Conservation (phyloP, 805 yeast genomes). For the Sugiyamaella qingdaonensis region DNA sequence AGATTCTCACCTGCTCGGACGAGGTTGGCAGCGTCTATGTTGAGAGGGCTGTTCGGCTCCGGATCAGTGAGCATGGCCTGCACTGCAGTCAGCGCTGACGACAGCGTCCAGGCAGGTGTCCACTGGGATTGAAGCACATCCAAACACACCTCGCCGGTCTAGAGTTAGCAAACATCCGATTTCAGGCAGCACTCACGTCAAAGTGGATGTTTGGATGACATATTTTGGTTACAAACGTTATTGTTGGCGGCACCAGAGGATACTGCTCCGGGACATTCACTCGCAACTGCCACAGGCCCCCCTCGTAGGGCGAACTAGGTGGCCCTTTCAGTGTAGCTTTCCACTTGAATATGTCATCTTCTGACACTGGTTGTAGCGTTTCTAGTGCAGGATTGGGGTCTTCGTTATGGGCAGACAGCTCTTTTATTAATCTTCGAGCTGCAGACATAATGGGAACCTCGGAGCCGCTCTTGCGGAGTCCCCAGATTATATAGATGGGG, state of each 20-base stretch:
- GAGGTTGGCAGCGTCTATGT: slow-evolving; percentile 38
- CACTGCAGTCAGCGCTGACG: slow-evolving; percentile 35
- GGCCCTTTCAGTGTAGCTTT: slow-evolving; percentile 33
- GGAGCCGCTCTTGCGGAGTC: neutral
- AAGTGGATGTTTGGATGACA: slow-evolving; percentile 38
- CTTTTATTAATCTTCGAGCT: slow-evolving; percentile 29
- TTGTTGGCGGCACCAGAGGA: slow-evolving; percentile 48
- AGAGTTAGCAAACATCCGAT: slow-evolving; percentile 34
- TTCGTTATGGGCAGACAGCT: slow-evolving; percentile 23
- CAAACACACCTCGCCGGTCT: slow-evolving; percentile 37
- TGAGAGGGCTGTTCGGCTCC: slow-evolving; percentile 37
- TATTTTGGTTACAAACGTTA: slow-evolving; percentile 36
- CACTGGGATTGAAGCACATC: slow-evolving; percentile 36
- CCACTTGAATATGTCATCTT: slow-evolving; percentile 28
- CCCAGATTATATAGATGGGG: neutral
- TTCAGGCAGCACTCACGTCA: slow-evolving; percentile 25
- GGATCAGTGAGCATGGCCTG: slow-evolving; percentile 36
- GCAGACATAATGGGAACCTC: slow-evolving; percentile 10
- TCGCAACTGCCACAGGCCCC: slow-evolving; percentile 45
- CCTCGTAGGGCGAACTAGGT: slow-evolving; percentile 40
- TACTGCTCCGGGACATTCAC: slow-evolving; percentile 41
- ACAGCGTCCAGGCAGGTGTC: slow-evolving; percentile 40
- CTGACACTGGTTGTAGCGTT: slow-evolving; percentile 23
- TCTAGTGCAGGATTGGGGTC: slow-evolving; percentile 30
- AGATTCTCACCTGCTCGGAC: slow-evolving; percentile 29